phyloP scores from a whole-genome alignment of 2,329 filamentous ascomycete genomes.

The Colletotrichum cuscutae region DNA sequence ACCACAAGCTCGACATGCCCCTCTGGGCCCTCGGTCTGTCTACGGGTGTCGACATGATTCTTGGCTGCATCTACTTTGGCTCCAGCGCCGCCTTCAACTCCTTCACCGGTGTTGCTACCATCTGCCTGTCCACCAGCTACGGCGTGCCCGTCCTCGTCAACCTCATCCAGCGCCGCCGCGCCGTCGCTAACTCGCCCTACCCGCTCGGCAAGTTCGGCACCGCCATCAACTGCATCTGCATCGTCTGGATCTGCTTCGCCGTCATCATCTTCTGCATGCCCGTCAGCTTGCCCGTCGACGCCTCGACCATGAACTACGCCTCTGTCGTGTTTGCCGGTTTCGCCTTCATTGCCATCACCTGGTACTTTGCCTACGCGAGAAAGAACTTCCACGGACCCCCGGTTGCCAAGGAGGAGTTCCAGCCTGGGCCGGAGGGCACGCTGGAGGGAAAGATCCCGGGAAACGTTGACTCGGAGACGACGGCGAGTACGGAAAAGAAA shows the following conservation, averaged over 20 bases:
- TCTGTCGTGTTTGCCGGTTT: conserved; percentile 74
- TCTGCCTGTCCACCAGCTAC: conserved; percentile 81
- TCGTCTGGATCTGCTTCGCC: conserved; percentile 77
- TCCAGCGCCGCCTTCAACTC: conserved; percentile 81
- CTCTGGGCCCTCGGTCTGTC: conserved; percentile 76
- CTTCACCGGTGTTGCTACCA: conserved; percentile 83
- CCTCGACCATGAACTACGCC: conserved; percentile 73
- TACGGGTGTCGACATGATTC: conserved; percentile 73
- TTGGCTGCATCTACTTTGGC: conserved; percentile 84
- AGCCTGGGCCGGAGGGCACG: conserved; percentile 28
- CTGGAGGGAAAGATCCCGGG: conserved; percentile 30
- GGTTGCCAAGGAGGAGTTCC: conserved; percentile 42
- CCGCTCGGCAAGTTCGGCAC: conserved; percentile 77
- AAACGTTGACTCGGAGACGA: conserved; percentile 19
- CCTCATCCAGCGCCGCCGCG: conserved; percentile 72
- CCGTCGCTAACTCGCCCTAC: conserved; percentile 73
- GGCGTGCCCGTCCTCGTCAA: conserved; percentile 80
- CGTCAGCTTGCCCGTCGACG: conserved; percentile 65
- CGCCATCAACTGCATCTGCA: conserved; percentile 72
- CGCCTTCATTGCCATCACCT: conserved; percentile 66
- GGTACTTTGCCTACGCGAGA: conserved; percentile 72
- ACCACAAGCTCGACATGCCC: conserved; percentile 74
- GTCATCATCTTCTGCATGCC: conserved; percentile 84
- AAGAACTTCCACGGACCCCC: conserved; percentile 72
- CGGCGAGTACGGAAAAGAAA: conserved; percentile 30